Evolutionary conservation across 164 flowering plant species (phyloP), one percentile per base, ranked within the genome.

Genomic region (Santalum album): DNA sequence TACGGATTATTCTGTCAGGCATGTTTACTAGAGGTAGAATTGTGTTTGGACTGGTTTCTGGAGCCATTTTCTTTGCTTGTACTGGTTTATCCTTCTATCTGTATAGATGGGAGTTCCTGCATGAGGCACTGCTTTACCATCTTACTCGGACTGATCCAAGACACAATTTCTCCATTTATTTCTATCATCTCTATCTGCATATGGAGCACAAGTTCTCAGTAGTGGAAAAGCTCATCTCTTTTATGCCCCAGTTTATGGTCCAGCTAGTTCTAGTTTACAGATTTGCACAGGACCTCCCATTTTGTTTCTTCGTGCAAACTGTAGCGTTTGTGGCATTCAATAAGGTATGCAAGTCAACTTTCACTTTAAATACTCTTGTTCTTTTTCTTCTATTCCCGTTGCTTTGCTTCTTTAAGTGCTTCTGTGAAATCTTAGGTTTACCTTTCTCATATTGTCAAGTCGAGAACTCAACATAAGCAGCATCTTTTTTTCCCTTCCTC

Each of bases 81-180:
- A 92, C 95, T 42, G 79, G 79, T 49, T 49, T 87, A 42, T 84
- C 67, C 73, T 92, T 72, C 62, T 77, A 70, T 62, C 67, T 86
- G 36, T 89, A 86, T 61, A 77, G 85, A 60, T 80, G 89, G 86
- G 90, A 81, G 47, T 92, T 84, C 74, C 62, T 92, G 62, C 68
- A 92, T 27, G 98, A 92, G 71, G 96, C 98, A 7, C 70, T 91
- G 63, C 67, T 88, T 0, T 89, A 86, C 68, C 96, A 89, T 77
- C 89, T 92, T 29, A 86, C 96, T 12, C 94, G 96, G 14, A 84
- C 96, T n/a, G 98, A 92, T 66, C 96, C 96, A 58, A 87, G 96
- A 47, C 98, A 92, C 67, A 92, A 92, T 60, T 92, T 89, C 63
- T 92, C 94, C 6, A 81, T 92, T 44, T 92, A 92, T 65, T 92